phyloP scores from a whole-genome alignment of 306 rosid genomes.

The Pyrus bretschneideri region DNA sequence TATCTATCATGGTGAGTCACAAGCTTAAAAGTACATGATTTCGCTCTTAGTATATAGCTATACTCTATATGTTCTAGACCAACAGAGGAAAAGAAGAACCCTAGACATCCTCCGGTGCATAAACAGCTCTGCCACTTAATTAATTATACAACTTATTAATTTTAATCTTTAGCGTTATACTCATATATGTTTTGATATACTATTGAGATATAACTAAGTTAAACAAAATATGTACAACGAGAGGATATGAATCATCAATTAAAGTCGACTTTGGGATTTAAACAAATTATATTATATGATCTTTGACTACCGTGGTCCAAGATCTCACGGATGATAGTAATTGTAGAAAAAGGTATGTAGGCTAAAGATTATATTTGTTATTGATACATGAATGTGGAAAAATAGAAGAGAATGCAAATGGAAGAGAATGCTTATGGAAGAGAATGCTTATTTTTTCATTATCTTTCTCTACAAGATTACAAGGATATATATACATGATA shows the following conservation, averaged over 20 bases:
- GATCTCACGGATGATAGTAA: not conserved
- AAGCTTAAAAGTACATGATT: not conserved
- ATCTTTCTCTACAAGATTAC: too few relatives aligned
- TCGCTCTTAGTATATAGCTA: not conserved
- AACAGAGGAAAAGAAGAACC: not conserved
- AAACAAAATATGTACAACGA: not conserved
- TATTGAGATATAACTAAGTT: not conserved
- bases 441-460: too few relatives aligned
- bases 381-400: too few relatives aligned
- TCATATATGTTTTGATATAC: too few relatives aligned
- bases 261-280: not conserved
- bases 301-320: not conserved
- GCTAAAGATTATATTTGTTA: too few relatives aligned
- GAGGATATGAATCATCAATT: not conserved
- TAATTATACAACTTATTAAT: too few relatives aligned
- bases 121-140: not conserved
- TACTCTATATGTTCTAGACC: not conserved
- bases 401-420: too few relatives aligned
- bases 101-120: not conserved
- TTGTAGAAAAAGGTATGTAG: too few relatives aligned
- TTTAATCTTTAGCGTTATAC: not conserved
- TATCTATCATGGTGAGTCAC: not conserved
- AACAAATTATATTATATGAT: not conserved
- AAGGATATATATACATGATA: too few relatives aligned
- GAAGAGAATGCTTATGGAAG: too few relatives aligned